Evolutionary conservation across 805 yeast species (phyloP).

Genomic region (Saccharomycopsis fermentans): DNA sequence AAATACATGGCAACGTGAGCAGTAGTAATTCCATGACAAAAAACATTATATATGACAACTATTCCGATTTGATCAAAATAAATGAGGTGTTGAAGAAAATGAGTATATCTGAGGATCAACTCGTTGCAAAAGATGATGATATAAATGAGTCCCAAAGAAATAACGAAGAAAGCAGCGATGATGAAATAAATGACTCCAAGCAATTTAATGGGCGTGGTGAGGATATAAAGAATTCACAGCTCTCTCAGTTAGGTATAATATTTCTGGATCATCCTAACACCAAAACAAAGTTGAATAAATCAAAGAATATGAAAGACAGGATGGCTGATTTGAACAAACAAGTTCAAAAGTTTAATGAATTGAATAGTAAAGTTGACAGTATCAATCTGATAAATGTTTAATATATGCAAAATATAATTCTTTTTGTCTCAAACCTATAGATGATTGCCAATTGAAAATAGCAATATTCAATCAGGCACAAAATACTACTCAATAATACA

Average conservation of each 20-base stretch:
- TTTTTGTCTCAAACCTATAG: neutral
- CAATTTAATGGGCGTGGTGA: neutral
- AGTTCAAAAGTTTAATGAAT: neutral
- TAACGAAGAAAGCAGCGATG: slow-evolving; percentile 2
- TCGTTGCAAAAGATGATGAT: neutral
- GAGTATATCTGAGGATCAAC: slow-evolving; percentile 4
- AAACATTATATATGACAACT: slow-evolving; percentile 18
- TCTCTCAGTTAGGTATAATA: neutral
- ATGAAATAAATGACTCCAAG: neutral
- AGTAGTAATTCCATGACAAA: slow-evolving; percentile 16
- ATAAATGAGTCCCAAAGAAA: neutral
- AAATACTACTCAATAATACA: too few relatives aligned
- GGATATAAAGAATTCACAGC: neutral
- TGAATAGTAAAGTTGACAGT: neutral
- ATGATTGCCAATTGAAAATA: too few relatives aligned
- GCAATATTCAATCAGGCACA: too few relatives aligned
- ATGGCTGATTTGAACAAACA: neutral
- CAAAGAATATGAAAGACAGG: neutral
- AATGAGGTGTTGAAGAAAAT: slow-evolving; percentile 14
- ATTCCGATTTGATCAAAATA: slow-evolving; percentile 16
- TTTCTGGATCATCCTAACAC: neutral
- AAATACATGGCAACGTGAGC: slow-evolving; percentile 12
- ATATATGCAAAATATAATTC: neutral
- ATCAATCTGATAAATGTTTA: neutral
- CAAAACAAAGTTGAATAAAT: neutral